Base-by-base conservation (phyloP, 257 asterid genomes). In the Coffea canephora region DNA sequence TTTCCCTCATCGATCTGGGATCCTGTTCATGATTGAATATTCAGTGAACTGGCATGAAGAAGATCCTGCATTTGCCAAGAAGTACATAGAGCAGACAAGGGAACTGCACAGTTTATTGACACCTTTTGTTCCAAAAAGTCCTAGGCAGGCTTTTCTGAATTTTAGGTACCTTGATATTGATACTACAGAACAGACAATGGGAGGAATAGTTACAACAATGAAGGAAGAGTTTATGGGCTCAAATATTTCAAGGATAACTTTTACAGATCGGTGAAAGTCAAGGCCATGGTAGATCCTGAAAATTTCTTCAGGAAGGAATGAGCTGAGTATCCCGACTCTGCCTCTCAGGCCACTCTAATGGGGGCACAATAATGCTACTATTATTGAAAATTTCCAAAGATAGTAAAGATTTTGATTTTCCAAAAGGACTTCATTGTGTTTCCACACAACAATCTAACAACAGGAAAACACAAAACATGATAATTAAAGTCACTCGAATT, bases 1-100 rank as follows among this genome's bases (percentile, higher is more conserved):
- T 5, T 85, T 85, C 48, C 88, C 88, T 8, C 88, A 85, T 67
- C 78, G 88, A 8, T 78, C 77, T 1, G 86, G 89, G 13, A 78
- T 80, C 19, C 61, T 80, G 1, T 80, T 66, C 69, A 66, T 74
- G 83, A 57, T 77, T 14, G 79, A 77, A 16, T 80, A 82, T 49
- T 85, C 82, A 0, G 70, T 50, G 16, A 50, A 50, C 6, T 50
- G 57, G 57, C 57, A 50, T 7, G 57, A 50, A 8, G 57, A 50
- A 7, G 57, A 50, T 50, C 57, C 57, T 8, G 16, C 3, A 2
- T 7, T 50, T 8, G 57, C 57, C 57, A 50, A 50, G 57, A 50
- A 8, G 16, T 50, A 50, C 57, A 50, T 50, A 8, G 57, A 50
- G 11, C 57, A 50, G 57, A 50, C 57, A 50, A 50, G 57, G 57